Conservation (phyloP, 495 filamentous ascomycete species). For the Podospora australis region DNA sequence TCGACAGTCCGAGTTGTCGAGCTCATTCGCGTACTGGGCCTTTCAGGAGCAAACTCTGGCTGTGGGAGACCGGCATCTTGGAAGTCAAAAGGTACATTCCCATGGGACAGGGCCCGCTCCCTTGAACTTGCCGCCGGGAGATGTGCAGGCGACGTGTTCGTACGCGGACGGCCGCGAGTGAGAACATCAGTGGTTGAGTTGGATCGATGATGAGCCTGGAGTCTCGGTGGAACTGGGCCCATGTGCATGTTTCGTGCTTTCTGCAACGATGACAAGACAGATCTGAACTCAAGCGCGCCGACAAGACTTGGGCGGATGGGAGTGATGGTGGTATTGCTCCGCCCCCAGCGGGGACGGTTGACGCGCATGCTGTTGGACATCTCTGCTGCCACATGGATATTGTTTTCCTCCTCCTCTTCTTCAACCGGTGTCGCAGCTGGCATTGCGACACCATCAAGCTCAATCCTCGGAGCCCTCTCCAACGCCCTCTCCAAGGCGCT, state of each 20-base stretch:
- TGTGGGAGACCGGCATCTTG: conserved; percentile 4
- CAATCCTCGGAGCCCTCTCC: conserved; percentile 53
- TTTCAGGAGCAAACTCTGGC: not conserved
- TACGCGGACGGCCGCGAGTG: conserved; percentile 13
- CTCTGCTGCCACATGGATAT: conserved; percentile 67
- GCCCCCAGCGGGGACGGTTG: conserved; percentile 58
- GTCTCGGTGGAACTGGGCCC: conserved; percentile 58
- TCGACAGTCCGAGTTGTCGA: conserved; percentile 20
- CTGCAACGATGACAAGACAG: conserved; percentile 75
- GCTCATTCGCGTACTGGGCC: conserved; percentile 16
- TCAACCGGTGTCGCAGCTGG: conserved; percentile 54
- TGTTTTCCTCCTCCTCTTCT: conserved; percentile 66
- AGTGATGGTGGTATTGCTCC: conserved; percentile 65
- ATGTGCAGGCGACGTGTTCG: conserved; percentile 7
- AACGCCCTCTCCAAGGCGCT: conserved; percentile 64
- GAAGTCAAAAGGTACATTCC: conserved; percentile 22
- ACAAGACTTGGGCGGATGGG: conserved; percentile 90
- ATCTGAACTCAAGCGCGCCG: conserved; percentile 88
- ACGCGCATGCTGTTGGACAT: conserved; percentile 92
- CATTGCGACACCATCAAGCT: conserved; percentile 43
- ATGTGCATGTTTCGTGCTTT: conserved; percentile 67
- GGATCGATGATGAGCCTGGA: conserved; percentile 57
- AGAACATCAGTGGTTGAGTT: conserved; percentile 7
- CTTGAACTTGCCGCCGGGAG: conserved; percentile 8
- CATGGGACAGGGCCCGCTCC: conserved; percentile 27